Evolutionary conservation across 768 basidiomycete genomes (phyloP), one percentile per base, ranked within the genome.

Genomic region (Daedaleopsis nitida): DNA sequence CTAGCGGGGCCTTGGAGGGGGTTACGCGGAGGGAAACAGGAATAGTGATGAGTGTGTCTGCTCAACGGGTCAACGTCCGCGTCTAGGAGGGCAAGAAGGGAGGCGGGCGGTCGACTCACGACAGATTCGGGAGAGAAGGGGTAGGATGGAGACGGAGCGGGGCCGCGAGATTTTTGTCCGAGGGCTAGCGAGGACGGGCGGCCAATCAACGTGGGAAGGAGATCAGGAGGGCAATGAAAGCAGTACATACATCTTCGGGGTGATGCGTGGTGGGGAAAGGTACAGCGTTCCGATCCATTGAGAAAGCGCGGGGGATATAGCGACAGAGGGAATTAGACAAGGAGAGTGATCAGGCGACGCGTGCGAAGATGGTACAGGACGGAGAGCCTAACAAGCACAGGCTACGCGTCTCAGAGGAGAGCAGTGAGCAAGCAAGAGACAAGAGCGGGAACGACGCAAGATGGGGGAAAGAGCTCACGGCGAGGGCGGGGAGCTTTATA

Each of bases 51-150:
- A 24, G 81, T 79, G 68, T 81, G 79, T 78, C 82, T 84, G 63
- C 57, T 54, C 32, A 35, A 38, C 59, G 55, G n/a, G 56, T 37
- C 10, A 49, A 14, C 58, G 43, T 57, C 9, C n/a, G 42, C 8
- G 48, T 37, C 5, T 37, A 34, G 10, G 43, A 23, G 47, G 34
- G 58, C 23, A 49, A 9, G 9, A 52, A 50, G 55, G 50, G 52
- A 19, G 27, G 27, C 27, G 27, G 27, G 27, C 27, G 27, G 27
- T 32, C 27, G 27, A 70, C 78, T 59, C 51, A 87, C 87, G 86
- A 83, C 64, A 89, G 78, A 70, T 89, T 88, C 10, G 88, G 88
- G 66, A 89, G 78, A 13, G 88, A 89, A 10, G 87, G 87, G 6
- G 87, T 70, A 23, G 71, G 71, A 54, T 74, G 72, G 45, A 73